Conservation (phyloP, 345 rosid species). For the Raphanus raphanistrum region DNA sequence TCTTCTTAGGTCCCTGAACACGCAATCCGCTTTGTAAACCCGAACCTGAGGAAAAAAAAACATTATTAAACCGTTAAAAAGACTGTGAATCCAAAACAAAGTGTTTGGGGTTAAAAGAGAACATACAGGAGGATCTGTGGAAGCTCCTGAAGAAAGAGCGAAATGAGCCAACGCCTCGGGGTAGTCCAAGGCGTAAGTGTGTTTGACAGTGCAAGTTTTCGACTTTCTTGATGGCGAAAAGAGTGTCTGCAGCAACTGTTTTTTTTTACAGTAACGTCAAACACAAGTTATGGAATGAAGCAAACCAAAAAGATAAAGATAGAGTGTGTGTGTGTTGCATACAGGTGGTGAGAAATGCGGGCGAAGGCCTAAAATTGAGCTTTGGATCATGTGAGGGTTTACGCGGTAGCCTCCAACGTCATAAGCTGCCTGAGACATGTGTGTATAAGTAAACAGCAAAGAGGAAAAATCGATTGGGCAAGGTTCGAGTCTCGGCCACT, state of each 20-base stretch:
- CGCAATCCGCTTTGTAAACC: conserved; percentile 54
- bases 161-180: conserved; percentile 84
- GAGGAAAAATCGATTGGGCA: no score
- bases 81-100: not conserved
- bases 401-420: conserved; percentile 73
- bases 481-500: no score
- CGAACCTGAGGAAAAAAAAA: conserved; percentile 49
- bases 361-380: conserved; percentile 65
- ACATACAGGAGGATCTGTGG: conserved; percentile 66
- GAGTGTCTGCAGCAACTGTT: conserved; percentile 72
- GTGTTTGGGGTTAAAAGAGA: not conserved
- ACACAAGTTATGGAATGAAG: not conserved
- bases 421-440: conserved; percentile 66
- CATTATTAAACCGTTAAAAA: not conserved
- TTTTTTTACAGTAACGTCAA: not conserved
- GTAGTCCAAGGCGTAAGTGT: conserved; percentile 72
- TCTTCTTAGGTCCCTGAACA: conserved; percentile 58
- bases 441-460: conserved; percentile 7
- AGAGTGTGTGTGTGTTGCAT: conserved; percentile 19
- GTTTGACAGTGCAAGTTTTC: conserved; percentile 48
- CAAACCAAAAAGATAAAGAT: not conserved
- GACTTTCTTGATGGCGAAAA: conserved; percentile 74
- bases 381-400: conserved; percentile 63
- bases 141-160: conserved; percentile 73
- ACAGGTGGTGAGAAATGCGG: conserved; percentile 67